Evolutionary conservation across 495 filamentous ascomycete genomes (phyloP), one percentile per base, ranked within the genome.

Genomic region (Aspergillus sparsus): DNA sequence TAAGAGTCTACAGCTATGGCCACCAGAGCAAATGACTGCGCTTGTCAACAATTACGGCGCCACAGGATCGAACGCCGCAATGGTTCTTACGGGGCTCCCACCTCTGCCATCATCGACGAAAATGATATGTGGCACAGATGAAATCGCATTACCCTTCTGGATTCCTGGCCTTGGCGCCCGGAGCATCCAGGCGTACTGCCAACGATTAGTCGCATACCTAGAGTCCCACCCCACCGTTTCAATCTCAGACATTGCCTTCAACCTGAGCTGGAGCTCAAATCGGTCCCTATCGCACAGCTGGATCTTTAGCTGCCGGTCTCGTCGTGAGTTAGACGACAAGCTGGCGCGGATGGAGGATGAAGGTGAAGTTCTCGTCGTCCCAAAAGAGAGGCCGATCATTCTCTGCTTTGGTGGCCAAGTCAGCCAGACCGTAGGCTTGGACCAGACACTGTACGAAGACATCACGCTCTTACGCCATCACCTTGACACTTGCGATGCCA

Each of bases 401-500:
- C 58, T 77, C 4, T 68, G 62, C 53, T 75, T 75, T 60, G 74
- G 73, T 13, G 74, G 74, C 9, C 73, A 77, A 46, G 47, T 65
- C 9, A 66, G 60, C 21, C 63, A 35, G 5, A 65, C 41, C 37
- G 52, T 75, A 49, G 73, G 71, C 4, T 59, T 77, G 18, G 62
- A 68, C 35, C 60, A 63, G 8, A 35, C 57, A 0, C 15, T 81
- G 2, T 79, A 74, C 36, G 56, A 76, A 1, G 55, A 46, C 7
- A 58, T 66, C 0, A 53, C 63, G 0, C 37, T 81, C n/a, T 55
- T 80, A 0, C 71, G 76, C 8, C 50, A 50, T 1, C 64, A 82
- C 57, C 60, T 85, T 1, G 68, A 82, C 37, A 21, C 62, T 0
- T 80, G 79, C 39, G 66, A 83, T 55, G 41, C n/a, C 1, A 42